Base-by-base conservation (phyloP, 345 rosid species). In the Eucalyptus tenuipes region DNA sequence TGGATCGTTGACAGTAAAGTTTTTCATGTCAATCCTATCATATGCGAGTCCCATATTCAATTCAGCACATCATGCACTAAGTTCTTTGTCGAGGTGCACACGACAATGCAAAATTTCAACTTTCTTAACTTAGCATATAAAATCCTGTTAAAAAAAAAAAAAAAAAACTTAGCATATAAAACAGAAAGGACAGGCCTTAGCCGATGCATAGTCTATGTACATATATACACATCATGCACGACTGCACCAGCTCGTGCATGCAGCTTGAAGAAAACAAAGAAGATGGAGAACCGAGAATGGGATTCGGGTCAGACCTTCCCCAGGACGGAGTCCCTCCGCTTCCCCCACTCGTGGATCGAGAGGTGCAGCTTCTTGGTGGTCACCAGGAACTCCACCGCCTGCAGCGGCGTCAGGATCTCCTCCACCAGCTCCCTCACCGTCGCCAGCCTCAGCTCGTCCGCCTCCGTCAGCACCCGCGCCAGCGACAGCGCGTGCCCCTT, bases 311-410 rank as follows among this genome's bases (percentile, higher is more conserved):
- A 86, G 87, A 66, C 88, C 87, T 88, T 84, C 59, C 87, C 57
- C 29, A 81, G 59, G 1, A 13, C 49, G 16, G 64, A 31, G 57
- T 89, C 68, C 85, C 90, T 48, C 57, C 64, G 71, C 53, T 86
- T 86, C 37, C 90, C 90, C 90, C 88, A 88, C 88, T 64, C 66
- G 79, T 86, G 90, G 22, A 88, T 16, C 5, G 87, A 88, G 53
- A 88, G 87, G 57, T 86, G 88, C 75, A 86, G 90, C 64, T 88
- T 86, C 85, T 50, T 88, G 49, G 59, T 31, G 49, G 59, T 47
- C 45, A 49, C 68, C 81, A 88, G 59, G 53, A 88, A 68, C 82
- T 88, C 68, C 59, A 88, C 90, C 31, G 88, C 87, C 75, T 88
- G 90, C 57, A 86, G 13, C 29, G 90, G 88, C 15, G 88, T 85